A percentile compares a stretch with the other conserved stretches of the same genome.
Evolutionary conservation across 2,329 filamentous ascomycete genomes (phyloP).

Genomic region (Eutypella sp.): DNA sequence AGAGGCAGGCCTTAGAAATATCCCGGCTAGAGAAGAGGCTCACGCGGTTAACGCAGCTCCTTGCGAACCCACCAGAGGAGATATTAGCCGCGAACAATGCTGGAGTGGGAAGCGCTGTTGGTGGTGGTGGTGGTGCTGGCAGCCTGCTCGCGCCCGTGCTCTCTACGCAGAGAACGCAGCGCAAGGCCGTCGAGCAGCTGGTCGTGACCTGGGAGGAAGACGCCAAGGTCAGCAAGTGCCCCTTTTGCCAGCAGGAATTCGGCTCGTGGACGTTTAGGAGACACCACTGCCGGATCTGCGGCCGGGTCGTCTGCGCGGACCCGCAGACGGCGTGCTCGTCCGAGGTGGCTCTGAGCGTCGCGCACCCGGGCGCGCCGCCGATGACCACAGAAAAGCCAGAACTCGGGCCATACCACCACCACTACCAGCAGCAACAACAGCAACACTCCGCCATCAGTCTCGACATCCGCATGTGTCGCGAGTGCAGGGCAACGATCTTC

Average conservation of each 20-base stretch:
- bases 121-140: slow-evolving; percentile 33
- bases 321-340: slow-evolving; percentile 76
- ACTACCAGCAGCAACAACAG: too few relatives aligned
- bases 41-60: slow-evolving; percentile 79
- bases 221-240: slow-evolving; percentile 70
- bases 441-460: slow-evolving; percentile 53
- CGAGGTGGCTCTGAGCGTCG: slow-evolving; percentile 76
- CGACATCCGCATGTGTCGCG: slow-evolving; percentile 86
- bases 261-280: slow-evolving; percentile 86
- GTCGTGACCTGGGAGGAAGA: slow-evolving; percentile 97
- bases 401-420: too few relatives aligned
- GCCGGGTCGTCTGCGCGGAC: slow-evolving; percentile 88
- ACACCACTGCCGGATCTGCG: slow-evolving; percentile 93
- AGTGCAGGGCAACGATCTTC: slow-evolving; percentile 65
- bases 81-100: slow-evolving; percentile 40
- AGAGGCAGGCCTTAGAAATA: slow-evolving; percentile 81
- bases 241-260: slow-evolving; percentile 95
- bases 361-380: slow-evolving; percentile 38
- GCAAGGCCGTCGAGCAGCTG: slow-evolving; percentile 82
- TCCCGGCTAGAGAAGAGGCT: slow-evolving; percentile 87
- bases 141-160: slow-evolving; percentile 58
- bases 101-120: not conserved
- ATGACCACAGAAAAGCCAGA: slow-evolving; percentile 41
- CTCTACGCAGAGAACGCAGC: slow-evolving; percentile 65
- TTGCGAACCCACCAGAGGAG: slow-evolving; percentile 71